A percentile compares a stretch with the other conserved stretches of the same genome.
phyloP scores from a whole-genome alignment of 2,329 filamentous ascomycete genomes.

The Exophiala phaeomuriformis region DNA sequence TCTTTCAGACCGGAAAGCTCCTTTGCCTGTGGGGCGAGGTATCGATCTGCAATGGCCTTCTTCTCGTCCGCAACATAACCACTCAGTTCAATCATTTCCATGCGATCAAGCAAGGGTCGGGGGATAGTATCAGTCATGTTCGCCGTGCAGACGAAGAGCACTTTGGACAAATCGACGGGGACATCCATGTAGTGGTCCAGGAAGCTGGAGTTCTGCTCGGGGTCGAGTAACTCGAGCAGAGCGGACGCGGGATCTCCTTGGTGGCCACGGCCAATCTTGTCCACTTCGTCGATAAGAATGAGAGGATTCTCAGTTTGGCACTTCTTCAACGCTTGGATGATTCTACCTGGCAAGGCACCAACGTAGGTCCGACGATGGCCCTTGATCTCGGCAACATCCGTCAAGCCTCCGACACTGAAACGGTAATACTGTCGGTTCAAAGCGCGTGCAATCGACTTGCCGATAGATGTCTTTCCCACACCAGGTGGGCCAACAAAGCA shows the following conservation, averaged over 20 bases:
- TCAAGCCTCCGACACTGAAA: conserved; percentile 93
- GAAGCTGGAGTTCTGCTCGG: conserved; percentile 96
- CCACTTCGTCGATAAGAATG: conserved; percentile 92
- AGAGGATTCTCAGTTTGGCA: conserved; percentile 97
- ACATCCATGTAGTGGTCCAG: conserved; percentile 98
- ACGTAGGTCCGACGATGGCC: conserved; percentile 95
- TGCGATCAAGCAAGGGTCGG: conserved; percentile 83
- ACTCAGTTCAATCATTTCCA: conserved; percentile 95
- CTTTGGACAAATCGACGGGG: conserved; percentile 92
- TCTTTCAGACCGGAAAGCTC: conserved; percentile 84
- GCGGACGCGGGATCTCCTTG: conserved; percentile 95
- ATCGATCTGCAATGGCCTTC: conserved; percentile 93
- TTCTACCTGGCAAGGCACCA: conserved; percentile 86
- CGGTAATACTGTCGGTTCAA: conserved; percentile 95
- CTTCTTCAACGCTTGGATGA: conserved; percentile 97
- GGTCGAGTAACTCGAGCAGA: conserved; percentile 85
- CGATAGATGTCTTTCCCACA: conserved; percentile 97
- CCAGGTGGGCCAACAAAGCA: conserved; percentile 96
- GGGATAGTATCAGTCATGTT: conserved; percentile 99
- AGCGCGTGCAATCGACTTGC: conserved; percentile 92
- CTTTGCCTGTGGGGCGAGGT: conserved; percentile 89
- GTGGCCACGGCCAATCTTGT: conserved; percentile 95
- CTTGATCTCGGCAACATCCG: conserved; percentile 98
- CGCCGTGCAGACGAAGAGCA: conserved; percentile 95
- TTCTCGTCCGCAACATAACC: conserved; percentile 98